phyloP scores from a whole-genome alignment of 2,329 filamentous ascomycete species.

The Akanthomyces uredinophilus region DNA sequence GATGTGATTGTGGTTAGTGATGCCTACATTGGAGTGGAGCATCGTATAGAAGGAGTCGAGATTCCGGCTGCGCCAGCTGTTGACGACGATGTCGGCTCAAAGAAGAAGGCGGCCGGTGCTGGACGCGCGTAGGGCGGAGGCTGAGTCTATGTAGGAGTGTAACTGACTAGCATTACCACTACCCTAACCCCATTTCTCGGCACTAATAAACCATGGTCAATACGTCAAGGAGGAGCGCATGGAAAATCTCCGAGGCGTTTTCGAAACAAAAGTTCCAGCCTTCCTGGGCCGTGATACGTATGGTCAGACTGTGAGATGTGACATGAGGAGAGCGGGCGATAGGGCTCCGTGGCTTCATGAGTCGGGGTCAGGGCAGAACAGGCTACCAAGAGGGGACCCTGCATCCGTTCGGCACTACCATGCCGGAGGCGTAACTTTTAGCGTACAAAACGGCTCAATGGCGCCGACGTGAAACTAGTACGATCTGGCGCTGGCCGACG shows the following conservation, averaged over 20 bases:
- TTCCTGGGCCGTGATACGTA: neutral
- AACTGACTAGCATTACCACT: neutral
- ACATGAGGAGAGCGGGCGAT: neutral
- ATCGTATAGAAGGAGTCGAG: constrained; percentile 43
- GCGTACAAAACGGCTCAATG: neutral
- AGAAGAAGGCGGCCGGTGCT: constrained; percentile 26
- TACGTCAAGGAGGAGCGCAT: neutral
- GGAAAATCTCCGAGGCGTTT: neutral
- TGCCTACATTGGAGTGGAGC: constrained; percentile 72
- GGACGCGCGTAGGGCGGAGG: constrained; percentile 10
- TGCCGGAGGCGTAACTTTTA: neutral
- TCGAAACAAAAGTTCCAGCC: neutral
- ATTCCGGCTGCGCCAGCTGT: constrained; percentile 47
- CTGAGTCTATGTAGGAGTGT: neutral
- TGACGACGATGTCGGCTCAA: constrained; percentile 41
- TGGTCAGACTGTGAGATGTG: neutral
- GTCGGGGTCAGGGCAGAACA: neutral
- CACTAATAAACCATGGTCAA: neutral
- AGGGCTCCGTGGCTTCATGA: neutral
- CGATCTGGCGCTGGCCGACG: neutral
- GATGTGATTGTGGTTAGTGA: constrained; percentile 80
- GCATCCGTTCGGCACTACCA: neutral
- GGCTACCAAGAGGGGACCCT: neutral
- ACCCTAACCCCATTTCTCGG: neutral
- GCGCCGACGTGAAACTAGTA: neutral